Base-by-base conservation (phyloP, 441 rosid genomes). In the Erodium texanum region DNA sequence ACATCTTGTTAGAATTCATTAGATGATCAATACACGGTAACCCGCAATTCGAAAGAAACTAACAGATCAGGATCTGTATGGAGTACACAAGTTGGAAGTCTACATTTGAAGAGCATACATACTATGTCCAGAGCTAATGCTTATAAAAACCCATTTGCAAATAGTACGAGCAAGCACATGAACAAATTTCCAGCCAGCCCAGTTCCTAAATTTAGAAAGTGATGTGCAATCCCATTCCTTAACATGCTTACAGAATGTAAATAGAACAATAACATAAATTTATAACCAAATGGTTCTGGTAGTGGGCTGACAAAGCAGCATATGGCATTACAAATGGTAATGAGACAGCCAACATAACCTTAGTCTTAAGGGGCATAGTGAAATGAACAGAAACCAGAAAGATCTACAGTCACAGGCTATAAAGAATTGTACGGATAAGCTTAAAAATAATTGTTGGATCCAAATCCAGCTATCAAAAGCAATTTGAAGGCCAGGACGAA, bases 381-480 rank as follows among this genome's bases (percentile, higher is more conserved):
- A 18, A 34, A 34, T 34, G 38, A 5, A 34, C 8, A 38, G 43
- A 14, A 38, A 38, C 43, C 1, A 19, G 23, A 56, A 38, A 20
- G 61, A 20, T 54, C 23, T 54, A 54, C 3, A 1, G 15, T 20
- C 2, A 56, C 14, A 56, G 22, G 24, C 20, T 56, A 56, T 0
- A 56, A 56, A 56, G 15, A 10, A 18, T 19, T 24, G 23, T 18
- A 56, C 10, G 62, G 62, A 14, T 56, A 56, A 56, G 64, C 64
- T 61, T 23, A 61, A 61, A 61, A 61, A 59, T 5, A 23, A 14
- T 5, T 4, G 34, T 12, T 14, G 24, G 34, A 61, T 24, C 34
- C 64, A 59, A 59, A n/a, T 59, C 29, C 23, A 59, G 29, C 63
- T 10, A 59, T 59, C 64, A 23, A 22, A 59, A 59, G 64, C 6